These are phyloP conservation scores for Nicotiana paniculata DNA, from an alignment of 257 asterid species.

Conservation along the genomic window DNA sequence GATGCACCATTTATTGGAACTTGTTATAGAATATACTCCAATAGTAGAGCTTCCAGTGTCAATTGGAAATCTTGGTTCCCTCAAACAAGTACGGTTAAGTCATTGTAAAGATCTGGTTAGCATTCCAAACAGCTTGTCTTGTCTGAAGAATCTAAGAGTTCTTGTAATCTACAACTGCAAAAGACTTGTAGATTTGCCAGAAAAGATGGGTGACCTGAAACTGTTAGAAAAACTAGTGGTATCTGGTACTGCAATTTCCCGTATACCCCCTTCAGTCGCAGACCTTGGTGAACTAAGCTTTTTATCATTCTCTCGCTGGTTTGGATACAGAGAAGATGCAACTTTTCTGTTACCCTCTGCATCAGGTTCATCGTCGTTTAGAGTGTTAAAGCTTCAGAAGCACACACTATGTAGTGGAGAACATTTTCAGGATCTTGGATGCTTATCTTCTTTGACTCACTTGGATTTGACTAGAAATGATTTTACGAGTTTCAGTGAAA, in stretches of 20 bases:
- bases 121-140: conserved; percentile 2
- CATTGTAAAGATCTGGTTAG: conserved; percentile 4
- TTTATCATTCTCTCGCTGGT: neutral
- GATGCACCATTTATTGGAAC: neutral
- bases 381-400: neutral
- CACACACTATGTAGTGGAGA: neutral
- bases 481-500: neutral
- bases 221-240: neutral
- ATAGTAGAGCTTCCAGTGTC: conserved; percentile 5
- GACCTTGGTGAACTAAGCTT: neutral
- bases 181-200: neutral
- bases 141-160: neutral
- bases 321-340: conserved; percentile 3
- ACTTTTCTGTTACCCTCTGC: conserved; percentile 6
- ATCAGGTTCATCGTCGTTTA: neutral
- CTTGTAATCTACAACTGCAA: conserved; percentile 3
- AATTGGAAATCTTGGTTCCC: conserved; percentile 2
- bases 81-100: neutral
- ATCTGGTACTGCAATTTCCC: conserved; percentile 1
- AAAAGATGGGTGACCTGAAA: neutral
- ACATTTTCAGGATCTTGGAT: neutral
- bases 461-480: conserved; percentile 3
- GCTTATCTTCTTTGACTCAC: neutral
- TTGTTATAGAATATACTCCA: neutral
- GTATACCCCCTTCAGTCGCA: neutral